Evolutionary conservation across 306 rosid species (phyloP).

Genomic region (Gastrolobium villosum): DNA sequence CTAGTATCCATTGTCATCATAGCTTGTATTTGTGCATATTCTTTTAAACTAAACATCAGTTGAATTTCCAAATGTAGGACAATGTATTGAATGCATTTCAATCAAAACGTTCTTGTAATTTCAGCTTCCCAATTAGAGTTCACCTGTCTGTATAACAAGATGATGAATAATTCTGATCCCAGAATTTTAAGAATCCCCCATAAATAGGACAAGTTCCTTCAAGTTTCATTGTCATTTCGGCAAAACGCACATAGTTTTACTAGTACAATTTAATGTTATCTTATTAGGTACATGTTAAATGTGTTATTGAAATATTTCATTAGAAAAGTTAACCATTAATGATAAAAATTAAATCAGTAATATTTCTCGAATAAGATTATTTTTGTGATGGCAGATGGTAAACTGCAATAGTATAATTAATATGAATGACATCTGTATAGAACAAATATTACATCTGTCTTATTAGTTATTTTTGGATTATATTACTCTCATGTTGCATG

Average conservation of each 20-base stretch:
- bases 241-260: background rate
- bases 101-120: background rate
- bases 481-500: too few species aligned
- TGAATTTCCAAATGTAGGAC: conserved; percentile 13
- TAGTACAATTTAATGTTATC: conserved; percentile 12
- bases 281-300: too few species aligned
- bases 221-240: background rate
- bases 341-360: background rate
- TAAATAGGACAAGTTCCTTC: background rate
- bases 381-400: background rate
- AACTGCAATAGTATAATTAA: background rate
- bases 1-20: background rate
- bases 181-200: background rate
- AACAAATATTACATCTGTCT: background rate
- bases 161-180: background rate
- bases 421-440: background rate
- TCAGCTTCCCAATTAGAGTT: background rate
- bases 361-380: background rate
- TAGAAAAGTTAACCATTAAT: background rate
- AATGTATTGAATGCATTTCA: background rate
- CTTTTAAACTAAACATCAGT: background rate
- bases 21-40: conserved; percentile 2
- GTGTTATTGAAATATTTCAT: too few species aligned
- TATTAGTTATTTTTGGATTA: background rate
- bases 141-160: background rate